Evolutionary conservation across 164 flowering plant species (phyloP).

Genomic region (Liriodendron chinense): DNA sequence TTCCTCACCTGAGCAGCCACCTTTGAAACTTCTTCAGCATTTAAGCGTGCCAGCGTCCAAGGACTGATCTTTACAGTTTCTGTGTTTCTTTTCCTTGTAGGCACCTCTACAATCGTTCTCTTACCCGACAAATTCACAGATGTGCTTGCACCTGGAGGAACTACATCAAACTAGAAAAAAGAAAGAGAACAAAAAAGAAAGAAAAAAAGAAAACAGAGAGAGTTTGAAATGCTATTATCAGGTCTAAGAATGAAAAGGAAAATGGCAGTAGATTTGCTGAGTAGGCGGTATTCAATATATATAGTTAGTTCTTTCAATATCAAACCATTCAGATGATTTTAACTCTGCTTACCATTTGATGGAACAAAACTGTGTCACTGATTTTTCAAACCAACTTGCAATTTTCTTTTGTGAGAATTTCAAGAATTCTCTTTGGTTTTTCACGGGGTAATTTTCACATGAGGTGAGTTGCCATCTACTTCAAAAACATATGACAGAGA

Average conservation of each 20-base stretch:
- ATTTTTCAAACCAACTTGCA: too few species aligned
- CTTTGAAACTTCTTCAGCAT: slow-evolving; percentile 85
- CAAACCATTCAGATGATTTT: too few species aligned
- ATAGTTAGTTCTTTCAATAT: too few species aligned
- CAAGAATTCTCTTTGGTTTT: too few species aligned
- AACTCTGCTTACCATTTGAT: too few species aligned
- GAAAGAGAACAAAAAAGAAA: neutral
- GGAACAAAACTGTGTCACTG: too few species aligned
- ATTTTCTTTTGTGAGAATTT: too few species aligned
- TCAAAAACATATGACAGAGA: too few species aligned
- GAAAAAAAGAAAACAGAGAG: too few species aligned
- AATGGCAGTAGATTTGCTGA: neutral
- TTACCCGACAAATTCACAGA: slow-evolving; percentile 74
- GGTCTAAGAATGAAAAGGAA: neutral
- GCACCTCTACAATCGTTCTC: slow-evolving; percentile 47
- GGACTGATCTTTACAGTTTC: slow-evolving; percentile 82
- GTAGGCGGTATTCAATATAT: too few species aligned
- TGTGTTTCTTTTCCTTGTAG: slow-evolving; percentile 52
- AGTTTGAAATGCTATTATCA: neutral
- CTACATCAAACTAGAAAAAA: slow-evolving; percentile 80
- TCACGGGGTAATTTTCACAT: too few species aligned
- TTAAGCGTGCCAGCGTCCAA: slow-evolving; percentile 87
- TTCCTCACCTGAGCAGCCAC: slow-evolving; percentile 89
- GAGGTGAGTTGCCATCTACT: too few species aligned
- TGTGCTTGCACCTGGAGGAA: slow-evolving; percentile 70